Evolutionary conservation across 257 asterid species (phyloP), one percentile per base, ranked within the genome.

Genomic region (Solanum sejunctum): DNA sequence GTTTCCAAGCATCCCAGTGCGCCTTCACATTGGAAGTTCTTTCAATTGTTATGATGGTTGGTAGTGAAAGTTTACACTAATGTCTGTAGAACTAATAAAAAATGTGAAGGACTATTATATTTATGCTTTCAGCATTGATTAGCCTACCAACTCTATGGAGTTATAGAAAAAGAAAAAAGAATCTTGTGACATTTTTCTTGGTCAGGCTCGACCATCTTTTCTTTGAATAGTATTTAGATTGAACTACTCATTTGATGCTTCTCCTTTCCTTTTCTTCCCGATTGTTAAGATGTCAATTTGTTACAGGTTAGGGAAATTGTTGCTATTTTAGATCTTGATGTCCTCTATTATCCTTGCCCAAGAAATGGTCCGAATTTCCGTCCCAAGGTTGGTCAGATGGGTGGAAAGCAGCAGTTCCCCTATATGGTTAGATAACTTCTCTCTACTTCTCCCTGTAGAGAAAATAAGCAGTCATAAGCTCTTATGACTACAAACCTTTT

Each of bases 311-410:
- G 99, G 64, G 99, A 95, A 93, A 93, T 95, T 82, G 95, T 96
- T 75, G 81, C 95, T 58, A 67, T 89, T 86, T 91, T 96, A 91
- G 99, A 96, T 88, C 98, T 96, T 89, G 98, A 96, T 47, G 94
- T 96, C 63, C 87, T 96, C 86, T 96, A 85, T 83, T 95, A 96
- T 89, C 99, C 99, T 56, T 96, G 99, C 85, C 99, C 99, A 61
- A 90, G 90, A 91, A 95, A 93, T 84, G 97, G 98, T 85, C 99
- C 97, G 49, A 95, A 91, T 78, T 96, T 93, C 58, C 97, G 98
- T 72, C 95, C 97, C 86, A 91, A 88, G 88, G 98, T 91, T 73
- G 88, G 79, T 80, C 92, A 93, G 91, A 87, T 95, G 95, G 99
- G 98, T 88, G 99, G 99, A 85, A 93, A 95, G 71, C 88, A 85